Conservation (phyloP, 75 land plant species). For the Isoetes taiwanensis region DNA sequence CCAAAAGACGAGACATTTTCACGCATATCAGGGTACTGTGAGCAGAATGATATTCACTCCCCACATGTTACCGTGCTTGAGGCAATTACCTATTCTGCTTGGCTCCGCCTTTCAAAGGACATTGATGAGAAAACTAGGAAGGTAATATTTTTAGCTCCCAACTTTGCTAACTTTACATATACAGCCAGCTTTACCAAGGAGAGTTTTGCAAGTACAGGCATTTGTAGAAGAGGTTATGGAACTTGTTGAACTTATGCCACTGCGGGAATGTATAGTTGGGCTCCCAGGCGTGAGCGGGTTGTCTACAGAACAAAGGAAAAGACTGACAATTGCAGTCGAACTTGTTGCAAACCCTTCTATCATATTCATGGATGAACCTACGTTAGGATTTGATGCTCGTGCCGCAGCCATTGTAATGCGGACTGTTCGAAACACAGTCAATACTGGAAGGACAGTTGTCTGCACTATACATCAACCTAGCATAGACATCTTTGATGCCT, state of each 20-base stretch:
- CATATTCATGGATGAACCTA: constrained; percentile 40
- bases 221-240: constrained; percentile 34
- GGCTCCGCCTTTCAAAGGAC: too few relatives aligned
- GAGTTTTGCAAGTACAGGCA: too few relatives aligned
- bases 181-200: too few relatives aligned
- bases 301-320: constrained; percentile 31
- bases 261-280: constrained; percentile 25
- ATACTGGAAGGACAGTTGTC: constrained; percentile 31
- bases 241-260: constrained; percentile 20
- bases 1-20: too few relatives aligned
- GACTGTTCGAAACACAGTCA: constrained; percentile 28
- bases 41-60: too few relatives aligned
- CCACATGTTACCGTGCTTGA: too few relatives aligned
- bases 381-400: constrained; percentile 33
- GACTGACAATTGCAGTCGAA: constrained; percentile 32
- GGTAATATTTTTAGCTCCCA: too few relatives aligned
- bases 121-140: too few relatives aligned
- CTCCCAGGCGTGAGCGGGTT: constrained; percentile 29
- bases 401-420: constrained; percentile 40
- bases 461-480: constrained; percentile 35
- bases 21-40: too few relatives aligned
- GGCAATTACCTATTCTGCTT: too few relatives aligned
- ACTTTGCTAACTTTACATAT: too few relatives aligned
- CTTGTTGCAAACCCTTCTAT: constrained; percentile 35
- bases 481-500: constrained; percentile 34